Conservation (phyloP, 768 basidiomycete genomes). For the Russula ochroleuca region DNA sequence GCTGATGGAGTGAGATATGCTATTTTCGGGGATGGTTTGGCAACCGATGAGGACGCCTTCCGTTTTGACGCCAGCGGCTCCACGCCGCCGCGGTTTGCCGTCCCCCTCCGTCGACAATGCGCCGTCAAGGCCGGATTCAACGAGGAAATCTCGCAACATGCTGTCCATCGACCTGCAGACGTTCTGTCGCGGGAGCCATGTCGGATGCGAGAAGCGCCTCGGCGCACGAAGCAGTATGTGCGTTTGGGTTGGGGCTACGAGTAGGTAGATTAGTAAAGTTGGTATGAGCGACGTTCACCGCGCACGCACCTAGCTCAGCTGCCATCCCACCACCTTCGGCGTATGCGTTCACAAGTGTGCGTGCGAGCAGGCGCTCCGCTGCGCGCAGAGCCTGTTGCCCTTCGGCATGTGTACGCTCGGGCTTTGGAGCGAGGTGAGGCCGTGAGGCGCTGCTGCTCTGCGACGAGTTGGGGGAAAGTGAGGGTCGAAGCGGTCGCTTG, state of each 20-base stretch:
- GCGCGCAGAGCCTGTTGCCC: conserved; percentile 36
- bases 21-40: conserved; percentile 20
- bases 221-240: conserved; percentile 48
- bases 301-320: conserved; percentile 39
- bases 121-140: conserved; percentile 29
- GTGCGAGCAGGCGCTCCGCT: conserved; percentile 43
- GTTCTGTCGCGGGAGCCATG: conserved; percentile 47
- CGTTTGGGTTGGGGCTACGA: conserved; percentile 45
- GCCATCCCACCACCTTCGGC: conserved; percentile 43
- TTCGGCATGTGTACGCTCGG: conserved; percentile 31
- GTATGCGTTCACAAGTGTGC: conserved; percentile 43
- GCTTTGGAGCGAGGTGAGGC: conserved; percentile 11
- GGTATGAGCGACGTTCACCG: neutral
- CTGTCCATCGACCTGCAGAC: conserved; percentile 38
- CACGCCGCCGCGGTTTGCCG: conserved; percentile 25
- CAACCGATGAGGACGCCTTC: conserved; percentile 45
- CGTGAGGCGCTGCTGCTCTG: conserved; percentile 13
- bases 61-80: conserved; percentile 28
- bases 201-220: conserved; percentile 44
- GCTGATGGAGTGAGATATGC: neutral
- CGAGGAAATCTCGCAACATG: conserved; percentile 37
- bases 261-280: neutral
- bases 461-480: conserved; percentile 19
- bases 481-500: conserved; percentile 19
- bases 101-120: conserved; percentile 29